phyloP scores from a whole-genome alignment of 169 alveolate species.

The Plasmodium fragile region DNA sequence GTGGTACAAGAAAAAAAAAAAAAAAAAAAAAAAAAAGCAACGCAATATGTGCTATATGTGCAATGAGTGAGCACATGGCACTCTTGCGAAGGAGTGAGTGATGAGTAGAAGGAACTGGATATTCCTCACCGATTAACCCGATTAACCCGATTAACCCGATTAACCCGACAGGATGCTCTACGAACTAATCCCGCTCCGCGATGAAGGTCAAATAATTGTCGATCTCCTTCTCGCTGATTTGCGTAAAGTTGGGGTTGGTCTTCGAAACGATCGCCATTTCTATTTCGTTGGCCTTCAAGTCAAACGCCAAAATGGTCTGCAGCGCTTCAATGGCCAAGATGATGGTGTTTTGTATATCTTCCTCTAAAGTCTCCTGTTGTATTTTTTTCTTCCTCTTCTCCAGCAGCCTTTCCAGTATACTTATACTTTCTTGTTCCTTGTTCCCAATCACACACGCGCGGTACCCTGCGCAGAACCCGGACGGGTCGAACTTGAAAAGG shows the following conservation, averaged over 20 bases:
- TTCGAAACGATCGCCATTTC: constrained; percentile 93
- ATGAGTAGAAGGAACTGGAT: background rate
- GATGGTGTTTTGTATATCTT: constrained; percentile 80
- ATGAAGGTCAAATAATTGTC: constrained; percentile 89
- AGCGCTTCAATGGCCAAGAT: constrained; percentile 83
- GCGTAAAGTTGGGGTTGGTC: constrained; percentile 89
- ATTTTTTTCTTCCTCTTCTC: constrained; percentile 78
- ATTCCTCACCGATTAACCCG: background rate
- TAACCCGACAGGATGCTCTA: background rate
- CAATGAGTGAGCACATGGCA: background rate
- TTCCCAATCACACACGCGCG: constrained; percentile 94
- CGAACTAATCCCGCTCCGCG: constrained; percentile 89
- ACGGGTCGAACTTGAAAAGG: constrained; percentile 95
- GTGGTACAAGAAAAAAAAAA: background rate
- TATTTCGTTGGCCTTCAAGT: constrained; percentile 91
- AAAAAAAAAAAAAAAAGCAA: background rate
- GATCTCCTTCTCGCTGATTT: constrained; percentile 89
- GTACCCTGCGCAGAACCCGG: constrained; percentile 96
- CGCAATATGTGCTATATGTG: background rate
- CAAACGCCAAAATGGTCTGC: constrained; percentile 84
- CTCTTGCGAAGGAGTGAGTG: background rate
- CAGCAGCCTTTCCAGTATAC: constrained; percentile 88
- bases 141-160: background rate
- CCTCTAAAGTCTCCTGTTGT: constrained; percentile 80
- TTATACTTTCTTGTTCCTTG: constrained; percentile 93